These are phyloP conservation scores for Trametes cubensis DNA, from an alignment of 768 basidiomycete species.

Conservation along the genomic window DNA sequence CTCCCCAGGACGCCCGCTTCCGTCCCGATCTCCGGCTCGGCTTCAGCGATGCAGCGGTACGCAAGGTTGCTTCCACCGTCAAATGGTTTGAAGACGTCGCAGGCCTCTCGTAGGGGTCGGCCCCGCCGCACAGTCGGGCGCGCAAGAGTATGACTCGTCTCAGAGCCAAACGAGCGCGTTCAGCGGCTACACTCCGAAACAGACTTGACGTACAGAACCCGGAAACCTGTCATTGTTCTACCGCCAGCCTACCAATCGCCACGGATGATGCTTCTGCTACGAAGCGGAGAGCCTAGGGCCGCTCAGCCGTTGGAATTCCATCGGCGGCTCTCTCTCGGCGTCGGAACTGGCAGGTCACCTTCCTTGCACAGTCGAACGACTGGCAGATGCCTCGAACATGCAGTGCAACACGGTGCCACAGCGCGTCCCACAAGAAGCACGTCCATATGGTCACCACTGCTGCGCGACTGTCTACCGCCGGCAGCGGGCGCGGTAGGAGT, in stretches of 20 bases:
- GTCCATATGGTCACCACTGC: slow-evolving; percentile 9
- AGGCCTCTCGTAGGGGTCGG: slow-evolving; percentile 43
- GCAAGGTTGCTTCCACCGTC: slow-evolving; percentile 66
- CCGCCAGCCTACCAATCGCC: no score
- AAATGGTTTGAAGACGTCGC: slow-evolving; percentile 77
- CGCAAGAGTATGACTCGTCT: no score
- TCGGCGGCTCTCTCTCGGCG: background rate
- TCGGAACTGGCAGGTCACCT: background rate
- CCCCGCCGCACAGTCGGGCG: no score
- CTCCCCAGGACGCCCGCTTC: slow-evolving; percentile 57
- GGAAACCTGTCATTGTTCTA: no score
- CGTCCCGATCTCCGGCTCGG: slow-evolving; percentile 77
- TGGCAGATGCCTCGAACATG: background rate
- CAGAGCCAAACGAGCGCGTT: no score
- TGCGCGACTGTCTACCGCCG: background rate
- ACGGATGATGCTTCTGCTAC: background rate
- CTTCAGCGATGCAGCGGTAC: slow-evolving; percentile 66
- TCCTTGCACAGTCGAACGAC: background rate
- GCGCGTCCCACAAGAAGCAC: slow-evolving; percentile 6
- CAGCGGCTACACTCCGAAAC: no score
- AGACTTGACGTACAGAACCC: no score
- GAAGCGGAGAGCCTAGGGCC: background rate
- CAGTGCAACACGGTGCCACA: background rate
- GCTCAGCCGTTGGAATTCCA: no score
- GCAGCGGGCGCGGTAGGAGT: background rate